Evolutionary conservation across 129 eudicot species (phyloP), one percentile per base, ranked within the genome.

Genomic region (Helianthus tuberosus): DNA sequence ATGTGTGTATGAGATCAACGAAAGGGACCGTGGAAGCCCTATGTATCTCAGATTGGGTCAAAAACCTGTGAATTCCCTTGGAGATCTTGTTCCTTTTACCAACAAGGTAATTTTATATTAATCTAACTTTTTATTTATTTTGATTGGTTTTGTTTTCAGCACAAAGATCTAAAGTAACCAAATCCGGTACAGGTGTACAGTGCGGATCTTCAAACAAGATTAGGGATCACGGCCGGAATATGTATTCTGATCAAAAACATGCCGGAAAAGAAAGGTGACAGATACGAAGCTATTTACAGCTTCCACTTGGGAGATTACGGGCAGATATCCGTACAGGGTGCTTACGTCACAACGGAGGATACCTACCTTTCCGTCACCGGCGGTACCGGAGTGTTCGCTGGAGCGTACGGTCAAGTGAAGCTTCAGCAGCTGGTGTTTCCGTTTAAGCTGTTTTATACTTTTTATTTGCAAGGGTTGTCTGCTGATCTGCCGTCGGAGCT

Each of bases 291-390:
- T 9, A 74, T 75, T 11, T 90, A 77, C 89, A 93, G 96, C 76
- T 93, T 93, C 63, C 83, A 93, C 80, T 86, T 93, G 61, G 98
- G 98, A 0, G 95, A 88, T 58, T 90, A 89, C 71, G 98, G 98
- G 3, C 96, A 90, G 79, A 77, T 93, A 52, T 48, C 96, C 11
- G 92, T 86, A 32, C 98, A 93, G 71, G 98, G 98, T 16, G 85
- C 92, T 29, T 93, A 93, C 70, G 59, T 90, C 52, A 93, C 98
- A 11, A 88, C 88, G 53, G 88, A 86, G 76, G 98, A 93, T 47
- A 85, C 97, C 1, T 86, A 77, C 17, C 93, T 93, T 0, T 76
- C 93, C n/a, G 81, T 93, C 53, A 93, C 96, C 5, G 98, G 98
- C 11, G 98, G 98, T 14, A 82, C 97, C 3, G 98, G 98, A 7